Conservation (phyloP, 192 early-diverging fungal species). For the Backusella mclennaniae region DNA sequence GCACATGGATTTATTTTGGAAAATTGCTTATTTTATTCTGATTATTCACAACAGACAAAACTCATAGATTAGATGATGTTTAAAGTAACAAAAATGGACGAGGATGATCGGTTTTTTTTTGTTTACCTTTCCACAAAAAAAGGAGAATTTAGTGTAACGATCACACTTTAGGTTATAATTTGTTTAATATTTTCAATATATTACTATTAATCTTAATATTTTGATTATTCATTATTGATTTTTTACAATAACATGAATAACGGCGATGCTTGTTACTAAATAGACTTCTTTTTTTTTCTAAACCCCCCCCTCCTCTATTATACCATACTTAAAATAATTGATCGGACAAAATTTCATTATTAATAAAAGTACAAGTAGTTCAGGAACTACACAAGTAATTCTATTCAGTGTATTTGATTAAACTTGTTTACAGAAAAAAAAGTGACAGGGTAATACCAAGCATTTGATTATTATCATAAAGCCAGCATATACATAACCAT, state of each 20-base stretch:
- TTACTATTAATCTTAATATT: neutral
- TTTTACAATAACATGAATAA: neutral
- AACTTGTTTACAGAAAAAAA: no score
- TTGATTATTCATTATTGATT: neutral
- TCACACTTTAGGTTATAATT: neutral
- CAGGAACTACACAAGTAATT: neutral
- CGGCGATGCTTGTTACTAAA: neutral
- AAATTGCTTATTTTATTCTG: neutral
- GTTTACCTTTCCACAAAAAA: neutral
- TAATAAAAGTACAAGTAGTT: neutral
- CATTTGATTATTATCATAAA: neutral
- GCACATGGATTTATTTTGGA: constrained; percentile 9
- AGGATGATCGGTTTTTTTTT: neutral
- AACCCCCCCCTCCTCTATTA: no score
- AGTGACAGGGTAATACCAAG: neutral
- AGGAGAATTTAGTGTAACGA: neutral
- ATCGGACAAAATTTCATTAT: neutral
- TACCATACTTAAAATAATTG: no score
- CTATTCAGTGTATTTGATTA: no score
- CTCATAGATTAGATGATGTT: neutral
- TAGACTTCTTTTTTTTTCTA: neutral
- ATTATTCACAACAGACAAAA: neutral
- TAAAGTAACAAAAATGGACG: neutral
- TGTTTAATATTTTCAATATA: neutral
- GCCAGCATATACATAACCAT: neutral